Percentiles rank a stretch among this genome's conserved stretches.
Conservation (phyloP, 208 protist genomes). For the Acanthamoeba rhysodes region DNA sequence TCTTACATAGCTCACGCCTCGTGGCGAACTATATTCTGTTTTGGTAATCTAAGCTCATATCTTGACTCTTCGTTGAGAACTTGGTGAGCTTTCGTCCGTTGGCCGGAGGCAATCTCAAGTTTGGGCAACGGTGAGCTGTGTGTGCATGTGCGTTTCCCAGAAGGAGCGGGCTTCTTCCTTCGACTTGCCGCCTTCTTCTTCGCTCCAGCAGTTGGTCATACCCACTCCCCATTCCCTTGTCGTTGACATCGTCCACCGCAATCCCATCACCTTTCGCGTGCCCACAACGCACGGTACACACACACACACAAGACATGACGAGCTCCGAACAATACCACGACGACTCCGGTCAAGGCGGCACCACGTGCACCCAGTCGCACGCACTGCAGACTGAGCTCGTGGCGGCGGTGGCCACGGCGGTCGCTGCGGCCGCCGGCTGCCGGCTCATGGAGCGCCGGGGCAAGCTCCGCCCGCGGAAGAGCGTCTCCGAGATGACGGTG, state of each 20-base stretch:
- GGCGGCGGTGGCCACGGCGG: not conserved
- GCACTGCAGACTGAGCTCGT: no score
- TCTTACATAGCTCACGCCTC: not conserved
- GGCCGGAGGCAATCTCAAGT: not conserved
- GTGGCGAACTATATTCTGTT: not conserved
- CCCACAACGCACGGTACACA: no score
- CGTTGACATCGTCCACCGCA: no score
- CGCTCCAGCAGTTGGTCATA: no score
- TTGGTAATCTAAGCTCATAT: not conserved
- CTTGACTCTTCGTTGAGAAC: not conserved
- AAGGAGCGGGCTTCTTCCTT: not conserved
- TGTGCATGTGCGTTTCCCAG: not conserved
- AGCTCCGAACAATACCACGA: not conserved
- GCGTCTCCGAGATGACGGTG: conserved; percentile 38
- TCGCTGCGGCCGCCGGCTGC: not conserved
- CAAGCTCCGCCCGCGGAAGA: conserved; percentile 38
- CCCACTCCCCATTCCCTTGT: no score
- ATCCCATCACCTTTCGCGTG: no score
- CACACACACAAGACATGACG: not conserved
- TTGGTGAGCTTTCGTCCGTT: not conserved
- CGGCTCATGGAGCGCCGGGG: not conserved
- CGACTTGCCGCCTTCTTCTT: no score
- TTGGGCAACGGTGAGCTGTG: not conserved
- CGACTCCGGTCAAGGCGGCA: not conserved
- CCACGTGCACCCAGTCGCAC: not conserved